A percentile compares a stretch with the other conserved stretches of the same genome.
Evolutionary conservation across 1,284 basidiomycete genomes (phyloP).

Genomic region (Omphalotus olearius): DNA sequence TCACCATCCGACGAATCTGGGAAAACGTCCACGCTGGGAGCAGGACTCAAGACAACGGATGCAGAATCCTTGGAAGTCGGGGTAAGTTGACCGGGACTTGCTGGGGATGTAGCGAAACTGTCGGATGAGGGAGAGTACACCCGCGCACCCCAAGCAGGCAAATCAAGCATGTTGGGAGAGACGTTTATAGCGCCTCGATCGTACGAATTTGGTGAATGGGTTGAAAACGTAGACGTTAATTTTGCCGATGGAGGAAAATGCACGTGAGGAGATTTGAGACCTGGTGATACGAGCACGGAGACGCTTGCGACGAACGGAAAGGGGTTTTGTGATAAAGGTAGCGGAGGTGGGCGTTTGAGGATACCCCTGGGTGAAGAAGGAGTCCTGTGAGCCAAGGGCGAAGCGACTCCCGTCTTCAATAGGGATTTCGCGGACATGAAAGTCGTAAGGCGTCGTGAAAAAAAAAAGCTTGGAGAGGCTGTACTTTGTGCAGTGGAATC

Average conservation of each 20-base stretch:
- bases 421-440: conserved; percentile 23
- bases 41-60: background rate
- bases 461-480: background rate
- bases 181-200: conserved; percentile 53
- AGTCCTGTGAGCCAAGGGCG: conserved; percentile 26
- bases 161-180: conserved; percentile 43
- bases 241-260: conserved; percentile 55
- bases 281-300: conserved; percentile 25
- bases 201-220: conserved; percentile 48
- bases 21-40: background rate
- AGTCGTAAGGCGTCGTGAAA: conserved; percentile 8
- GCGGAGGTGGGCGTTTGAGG: conserved; percentile 35
- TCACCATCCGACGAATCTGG: background rate
- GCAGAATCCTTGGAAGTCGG: conserved; percentile 8
- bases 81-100: background rate
- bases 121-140: conserved; percentile 32
- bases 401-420: conserved; percentile 24
- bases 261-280: conserved; percentile 43
- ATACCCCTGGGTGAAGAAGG: conserved; percentile 28
- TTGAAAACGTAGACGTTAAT: conserved; percentile 43
- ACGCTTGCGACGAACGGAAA: conserved; percentile 28
- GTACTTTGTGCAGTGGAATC: conserved; percentile 1
- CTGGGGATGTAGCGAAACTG: conserved; percentile 21
- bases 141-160: conserved; percentile 44
- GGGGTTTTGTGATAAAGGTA: conserved; percentile 31